These are phyloP conservation scores for Blastobotrys illinoisensis DNA, from an alignment of 1,139 yeast species.

Conservation along the genomic window DNA sequence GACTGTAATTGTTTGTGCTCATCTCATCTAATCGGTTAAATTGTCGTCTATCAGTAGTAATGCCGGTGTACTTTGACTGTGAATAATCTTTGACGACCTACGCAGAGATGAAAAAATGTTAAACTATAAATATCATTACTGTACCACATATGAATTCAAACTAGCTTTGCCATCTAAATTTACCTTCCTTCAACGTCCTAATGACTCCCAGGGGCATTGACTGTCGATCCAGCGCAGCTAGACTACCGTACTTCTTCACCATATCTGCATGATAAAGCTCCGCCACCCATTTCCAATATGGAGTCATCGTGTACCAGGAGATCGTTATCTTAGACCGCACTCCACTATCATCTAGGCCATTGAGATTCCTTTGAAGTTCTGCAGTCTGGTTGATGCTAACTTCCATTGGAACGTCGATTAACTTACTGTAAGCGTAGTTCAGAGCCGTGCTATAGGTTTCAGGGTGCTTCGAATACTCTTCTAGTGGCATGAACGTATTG, in stretches of 20 bases:
- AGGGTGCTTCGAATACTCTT: conserved; percentile 6
- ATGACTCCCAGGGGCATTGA: conserved; percentile 10
- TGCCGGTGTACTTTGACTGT: too few relatives aligned
- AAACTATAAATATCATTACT: background rate
- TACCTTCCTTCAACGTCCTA: conserved; percentile 5
- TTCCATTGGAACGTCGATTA: conserved; percentile 3
- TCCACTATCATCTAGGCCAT: background rate
- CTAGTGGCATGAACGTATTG: conserved; percentile 8
- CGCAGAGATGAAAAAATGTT: too few relatives aligned
- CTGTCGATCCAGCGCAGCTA: conserved; percentile 4
- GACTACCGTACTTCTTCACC: conserved; percentile 8
- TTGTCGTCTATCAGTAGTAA: too few relatives aligned
- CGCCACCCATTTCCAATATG: conserved; percentile 6
- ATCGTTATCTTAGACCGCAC: background rate
- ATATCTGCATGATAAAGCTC: conserved; percentile 12
- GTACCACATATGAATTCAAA: background rate
- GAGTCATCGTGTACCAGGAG: background rate
- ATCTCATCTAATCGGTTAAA: too few relatives aligned
- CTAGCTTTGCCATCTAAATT: conserved; percentile 10
- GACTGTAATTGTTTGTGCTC: background rate
- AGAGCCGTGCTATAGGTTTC: conserved; percentile 7
- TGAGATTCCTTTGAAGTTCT: background rate
- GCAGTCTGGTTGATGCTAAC: background rate
- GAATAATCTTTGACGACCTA: too few relatives aligned
- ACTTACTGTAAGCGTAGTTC: conserved; percentile 5